Evolutionary conservation across 306 rosid genomes (phyloP).

Genomic region (Senna tora): DNA sequence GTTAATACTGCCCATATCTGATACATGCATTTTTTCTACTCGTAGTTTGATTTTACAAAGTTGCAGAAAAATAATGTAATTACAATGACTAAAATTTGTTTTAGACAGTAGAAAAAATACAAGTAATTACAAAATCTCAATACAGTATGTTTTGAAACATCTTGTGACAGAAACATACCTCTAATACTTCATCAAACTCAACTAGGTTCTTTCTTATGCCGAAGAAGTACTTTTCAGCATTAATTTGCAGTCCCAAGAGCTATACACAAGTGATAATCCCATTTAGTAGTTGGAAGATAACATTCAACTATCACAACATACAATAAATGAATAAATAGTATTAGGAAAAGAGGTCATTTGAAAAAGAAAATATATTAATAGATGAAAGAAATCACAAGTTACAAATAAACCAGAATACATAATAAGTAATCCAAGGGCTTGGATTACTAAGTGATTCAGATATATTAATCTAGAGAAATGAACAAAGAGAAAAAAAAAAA

Average conservation of each 20-base stretch:
- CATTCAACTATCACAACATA: constrained; percentile 30
- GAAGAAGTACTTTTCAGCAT: constrained; percentile 93
- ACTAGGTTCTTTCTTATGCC: constrained; percentile 85
- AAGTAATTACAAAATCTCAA: constrained; percentile 25
- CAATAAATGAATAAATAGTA: constrained; percentile 26
- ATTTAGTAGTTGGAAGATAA: constrained; percentile 40
- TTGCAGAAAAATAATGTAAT: constrained; percentile 31
- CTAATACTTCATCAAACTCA: constrained; percentile 97
- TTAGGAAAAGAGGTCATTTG: constrained; percentile 15
- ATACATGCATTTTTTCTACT: no score
- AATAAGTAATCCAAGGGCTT: no score
- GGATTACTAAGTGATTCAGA: no score
- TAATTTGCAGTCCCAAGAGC: constrained; percentile 92
- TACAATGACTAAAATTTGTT: constrained; percentile 19
- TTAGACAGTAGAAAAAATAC: constrained; percentile 20
- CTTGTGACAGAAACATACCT: constrained; percentile 58
- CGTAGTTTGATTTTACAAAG: constrained; percentile 4
- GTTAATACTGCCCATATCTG: not conserved
- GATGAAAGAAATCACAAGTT: constrained; percentile 21
- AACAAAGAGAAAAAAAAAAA: not conserved
- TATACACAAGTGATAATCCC: constrained; percentile 37
- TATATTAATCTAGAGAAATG: constrained; percentile 36
- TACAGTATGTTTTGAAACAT: constrained; percentile 23
- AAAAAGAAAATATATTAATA: constrained; percentile 10
- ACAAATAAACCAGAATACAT: no score